These are phyloP conservation scores for Hevea brasiliensis DNA, from an alignment of 345 rosid species.

Conservation along the genomic window DNA sequence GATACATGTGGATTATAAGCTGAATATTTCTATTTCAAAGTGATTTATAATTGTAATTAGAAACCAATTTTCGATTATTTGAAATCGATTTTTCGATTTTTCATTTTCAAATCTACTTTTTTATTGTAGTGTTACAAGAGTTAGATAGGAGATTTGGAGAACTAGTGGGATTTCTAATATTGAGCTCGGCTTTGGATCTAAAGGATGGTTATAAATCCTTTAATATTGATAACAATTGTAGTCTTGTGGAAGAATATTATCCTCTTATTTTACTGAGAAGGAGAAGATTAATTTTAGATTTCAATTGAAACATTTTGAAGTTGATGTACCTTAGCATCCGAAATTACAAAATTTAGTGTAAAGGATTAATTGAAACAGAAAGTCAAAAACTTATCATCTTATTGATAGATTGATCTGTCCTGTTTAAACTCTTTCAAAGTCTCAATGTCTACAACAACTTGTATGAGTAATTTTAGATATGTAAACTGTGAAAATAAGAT, in stretches of 20 bases:
- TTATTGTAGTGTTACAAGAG: too few relatives aligned
- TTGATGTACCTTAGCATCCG: not conserved
- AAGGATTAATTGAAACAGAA: not conserved
- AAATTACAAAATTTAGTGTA: not conserved
- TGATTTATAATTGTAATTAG: too few relatives aligned
- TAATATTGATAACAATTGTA: too few relatives aligned
- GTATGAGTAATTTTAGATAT: not conserved
- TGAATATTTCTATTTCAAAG: too few relatives aligned
- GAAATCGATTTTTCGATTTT: too few relatives aligned
- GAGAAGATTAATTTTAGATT: too few relatives aligned
- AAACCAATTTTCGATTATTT: too few relatives aligned
- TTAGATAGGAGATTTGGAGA: constrained; percentile 6
- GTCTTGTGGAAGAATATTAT: too few relatives aligned
- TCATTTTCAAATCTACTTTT: too few relatives aligned
- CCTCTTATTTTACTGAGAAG: too few relatives aligned
- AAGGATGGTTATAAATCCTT: too few relatives aligned
- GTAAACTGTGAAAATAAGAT: not conserved
- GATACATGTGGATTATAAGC: too few relatives aligned
- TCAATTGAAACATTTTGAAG: not conserved
- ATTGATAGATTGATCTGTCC: not conserved
- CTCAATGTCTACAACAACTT: not conserved
- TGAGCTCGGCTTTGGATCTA: not conserved
- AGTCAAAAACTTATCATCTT: not conserved
- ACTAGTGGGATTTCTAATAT: not conserved
- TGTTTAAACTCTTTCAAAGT: not conserved